phyloP scores from a whole-genome alignment of 2,329 filamentous ascomycete species.

The Fusarium succisae region DNA sequence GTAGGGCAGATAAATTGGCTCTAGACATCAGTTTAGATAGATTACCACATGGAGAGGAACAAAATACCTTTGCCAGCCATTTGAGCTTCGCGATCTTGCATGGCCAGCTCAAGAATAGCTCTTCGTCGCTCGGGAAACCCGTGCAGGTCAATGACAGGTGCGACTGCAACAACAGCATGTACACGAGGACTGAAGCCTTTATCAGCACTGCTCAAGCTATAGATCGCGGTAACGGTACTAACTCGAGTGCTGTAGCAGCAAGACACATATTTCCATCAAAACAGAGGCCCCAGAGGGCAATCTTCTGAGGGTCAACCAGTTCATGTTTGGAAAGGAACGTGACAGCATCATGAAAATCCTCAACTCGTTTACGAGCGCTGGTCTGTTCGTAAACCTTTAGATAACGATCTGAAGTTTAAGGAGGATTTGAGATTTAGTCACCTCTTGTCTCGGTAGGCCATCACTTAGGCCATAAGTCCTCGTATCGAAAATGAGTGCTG shows the following conservation, averaged over 20 bases:
- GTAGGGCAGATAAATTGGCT: neutral
- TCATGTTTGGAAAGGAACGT: neutral
- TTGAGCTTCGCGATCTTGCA: neutral
- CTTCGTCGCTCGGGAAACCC: neutral
- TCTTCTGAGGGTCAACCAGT: neutral
- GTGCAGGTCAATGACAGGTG: neutral
- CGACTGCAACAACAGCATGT: neutral
- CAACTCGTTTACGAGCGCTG: neutral
- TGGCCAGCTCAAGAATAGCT: neutral
- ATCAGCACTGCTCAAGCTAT: accelerated
- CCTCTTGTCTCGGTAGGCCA: neutral
- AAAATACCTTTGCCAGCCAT: neutral
- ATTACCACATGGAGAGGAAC: accelerated
- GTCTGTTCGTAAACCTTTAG: neutral
- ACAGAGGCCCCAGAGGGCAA: neutral
- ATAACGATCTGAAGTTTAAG: accelerated
- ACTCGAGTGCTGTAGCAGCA: neutral
- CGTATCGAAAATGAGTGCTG: neutral
- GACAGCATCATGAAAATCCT: neutral
- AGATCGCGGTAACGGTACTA: accelerated
- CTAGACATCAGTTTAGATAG: too few relatives aligned
- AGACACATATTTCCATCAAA: neutral
- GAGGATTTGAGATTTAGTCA: too few relatives aligned
- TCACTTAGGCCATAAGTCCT: neutral
- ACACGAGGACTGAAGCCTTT: neutral